Conservation (phyloP, 352 stramenopile genomes). For the Pythium phragmitis region DNA sequence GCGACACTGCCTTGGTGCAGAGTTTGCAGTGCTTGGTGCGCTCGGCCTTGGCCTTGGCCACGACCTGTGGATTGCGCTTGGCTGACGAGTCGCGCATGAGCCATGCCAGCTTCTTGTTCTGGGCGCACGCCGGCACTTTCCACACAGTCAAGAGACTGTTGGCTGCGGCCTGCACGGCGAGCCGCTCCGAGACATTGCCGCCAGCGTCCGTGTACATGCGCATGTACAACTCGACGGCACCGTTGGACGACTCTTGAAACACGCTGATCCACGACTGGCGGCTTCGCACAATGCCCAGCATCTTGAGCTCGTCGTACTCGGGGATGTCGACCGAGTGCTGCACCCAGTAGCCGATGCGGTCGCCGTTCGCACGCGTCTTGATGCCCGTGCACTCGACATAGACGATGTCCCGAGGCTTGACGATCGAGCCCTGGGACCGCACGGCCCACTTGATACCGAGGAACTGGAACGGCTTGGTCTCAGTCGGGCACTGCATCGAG, state of each 20-base stretch:
- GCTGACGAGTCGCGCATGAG: conserved; percentile 12
- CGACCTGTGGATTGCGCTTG: conserved; percentile 14
- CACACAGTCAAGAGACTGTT: conserved; percentile 27
- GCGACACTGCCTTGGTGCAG: conserved; percentile 12
- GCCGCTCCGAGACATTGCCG: conserved; percentile 11
- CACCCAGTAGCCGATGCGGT: conserved; percentile 42
- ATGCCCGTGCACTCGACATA: conserved; percentile 50
- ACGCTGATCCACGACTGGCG: conserved; percentile 17
- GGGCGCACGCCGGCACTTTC: conserved; percentile 28
- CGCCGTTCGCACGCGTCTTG: conserved; percentile 29
- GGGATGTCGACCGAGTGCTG: conserved; percentile 39
- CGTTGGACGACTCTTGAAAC: conserved; percentile 17
- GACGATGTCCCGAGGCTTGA: conserved; percentile 41
- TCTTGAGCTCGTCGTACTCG: conserved; percentile 7
- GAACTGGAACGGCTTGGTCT: conserved; percentile 25
- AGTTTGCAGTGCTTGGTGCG: conserved; percentile 19
- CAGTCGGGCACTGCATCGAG: conserved; percentile 38
- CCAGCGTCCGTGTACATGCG: conserved; percentile 24
- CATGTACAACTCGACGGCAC: conserved; percentile 35
- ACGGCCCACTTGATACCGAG: conserved; percentile 32
- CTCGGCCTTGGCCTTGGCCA: conserved; percentile 16
- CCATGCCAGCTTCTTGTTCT: conserved; percentile 39
- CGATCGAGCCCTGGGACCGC: conserved; percentile 22
- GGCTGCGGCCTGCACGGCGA: conserved; percentile 22
- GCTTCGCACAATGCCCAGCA: conserved; percentile 12